These are phyloP conservation scores for Aspergillus tanneri DNA, from an alignment of 2,329 filamentous ascomycete species.

Conservation along the genomic window DNA sequence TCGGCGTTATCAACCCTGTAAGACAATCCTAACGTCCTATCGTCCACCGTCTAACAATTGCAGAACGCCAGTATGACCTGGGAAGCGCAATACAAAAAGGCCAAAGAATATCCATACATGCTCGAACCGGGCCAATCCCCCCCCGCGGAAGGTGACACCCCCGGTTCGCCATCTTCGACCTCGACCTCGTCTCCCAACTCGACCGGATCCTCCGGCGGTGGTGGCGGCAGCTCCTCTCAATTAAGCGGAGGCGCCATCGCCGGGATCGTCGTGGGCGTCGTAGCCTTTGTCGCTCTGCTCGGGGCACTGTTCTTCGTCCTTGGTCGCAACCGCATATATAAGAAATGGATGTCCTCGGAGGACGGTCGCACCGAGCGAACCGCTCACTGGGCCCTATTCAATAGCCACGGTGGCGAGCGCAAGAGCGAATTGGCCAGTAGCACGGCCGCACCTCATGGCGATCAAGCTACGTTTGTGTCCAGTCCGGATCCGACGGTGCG, in stretches of 20 bases:
- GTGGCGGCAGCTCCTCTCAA: conserved; percentile 9
- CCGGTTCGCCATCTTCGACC: conserved; percentile 9
- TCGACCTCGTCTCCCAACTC: conserved; percentile 9
- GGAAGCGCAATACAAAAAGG: conserved; percentile 49
- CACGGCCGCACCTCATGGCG: conserved; percentile 1
- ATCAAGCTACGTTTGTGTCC: conserved; percentile 2
- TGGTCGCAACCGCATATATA: conserved; percentile 36
- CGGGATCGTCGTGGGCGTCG: conserved; percentile 57
- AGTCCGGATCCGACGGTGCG: conserved; percentile 6
- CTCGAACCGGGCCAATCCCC: conserved; percentile 58
- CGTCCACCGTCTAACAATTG: neutral
- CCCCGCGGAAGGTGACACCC: conserved; percentile 47
- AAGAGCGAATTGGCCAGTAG: conserved; percentile 13
- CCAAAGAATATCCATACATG: conserved; percentile 52
- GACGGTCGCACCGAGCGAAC: conserved; percentile 35
- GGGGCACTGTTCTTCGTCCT: conserved; percentile 43
- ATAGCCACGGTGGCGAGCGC: conserved; percentile 12
- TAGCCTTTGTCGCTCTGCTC: conserved; percentile 49
- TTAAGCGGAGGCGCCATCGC: conserved; percentile 56
- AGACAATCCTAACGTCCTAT: conserved; percentile 16
- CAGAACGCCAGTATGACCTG: conserved; percentile 52
- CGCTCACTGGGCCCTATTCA: conserved; percentile 33
- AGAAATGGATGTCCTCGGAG: conserved; percentile 35
- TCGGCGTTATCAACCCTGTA: conserved; percentile 72
- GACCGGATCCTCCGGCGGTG: conserved; percentile 13